Percentiles rank a stretch among this genome's conserved stretches.
phyloP scores from a whole-genome alignment of 2,329 filamentous ascomycete species.

The Lizonia empirigonia region DNA sequence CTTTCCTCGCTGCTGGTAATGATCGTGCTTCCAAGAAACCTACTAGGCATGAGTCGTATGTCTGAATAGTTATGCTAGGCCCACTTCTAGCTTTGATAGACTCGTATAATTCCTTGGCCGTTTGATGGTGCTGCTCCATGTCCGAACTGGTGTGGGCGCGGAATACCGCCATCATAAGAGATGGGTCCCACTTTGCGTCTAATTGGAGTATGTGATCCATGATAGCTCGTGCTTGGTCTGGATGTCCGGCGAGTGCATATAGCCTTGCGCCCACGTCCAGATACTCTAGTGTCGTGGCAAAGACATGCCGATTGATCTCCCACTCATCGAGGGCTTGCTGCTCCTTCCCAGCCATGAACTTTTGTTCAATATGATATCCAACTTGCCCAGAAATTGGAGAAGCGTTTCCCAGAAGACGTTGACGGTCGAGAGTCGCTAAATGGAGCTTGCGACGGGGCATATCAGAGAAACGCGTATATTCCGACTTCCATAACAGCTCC shows the following conservation, averaged over 20 bases:
- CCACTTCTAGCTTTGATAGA: slow-evolving; percentile 67
- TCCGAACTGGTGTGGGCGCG: slow-evolving; percentile 64
- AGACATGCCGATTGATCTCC: slow-evolving; percentile 28
- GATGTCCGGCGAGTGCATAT: slow-evolving; percentile 62
- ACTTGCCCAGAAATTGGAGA: slow-evolving; percentile 28
- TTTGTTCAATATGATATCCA: slow-evolving; percentile 32
- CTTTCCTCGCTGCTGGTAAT: slow-evolving; percentile 70
- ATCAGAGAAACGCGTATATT: slow-evolving; percentile 19
- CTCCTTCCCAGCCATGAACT: slow-evolving; percentile 34
- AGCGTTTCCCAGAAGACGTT: slow-evolving; percentile 34
- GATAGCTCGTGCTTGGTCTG: slow-evolving; percentile 64
- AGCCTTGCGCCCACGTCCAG: slow-evolving; percentile 71
- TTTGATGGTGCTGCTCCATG: slow-evolving; percentile 49
- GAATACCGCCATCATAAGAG: slow-evolving; percentile 72
- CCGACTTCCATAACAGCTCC: slow-evolving; percentile 42
- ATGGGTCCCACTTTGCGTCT: slow-evolving; percentile 55
- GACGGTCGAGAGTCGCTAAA: slow-evolving; percentile 31
- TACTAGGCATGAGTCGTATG: slow-evolving; percentile 77
- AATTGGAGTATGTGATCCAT: slow-evolving; percentile 60
- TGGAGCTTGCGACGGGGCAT: slow-evolving; percentile 26
- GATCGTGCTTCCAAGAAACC: slow-evolving; percentile 71
- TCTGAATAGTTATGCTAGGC: slow-evolving; percentile 66
- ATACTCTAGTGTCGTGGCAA: slow-evolving; percentile 46
- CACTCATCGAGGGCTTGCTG: slow-evolving; percentile 41
- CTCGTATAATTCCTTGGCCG: slow-evolving; percentile 57